A percentile compares a stretch with the other conserved stretches of the same genome.
These are phyloP conservation scores for Hygrophila difformis DNA, from an alignment of 257 asterid genomes.

Conservation along the genomic window DNA sequence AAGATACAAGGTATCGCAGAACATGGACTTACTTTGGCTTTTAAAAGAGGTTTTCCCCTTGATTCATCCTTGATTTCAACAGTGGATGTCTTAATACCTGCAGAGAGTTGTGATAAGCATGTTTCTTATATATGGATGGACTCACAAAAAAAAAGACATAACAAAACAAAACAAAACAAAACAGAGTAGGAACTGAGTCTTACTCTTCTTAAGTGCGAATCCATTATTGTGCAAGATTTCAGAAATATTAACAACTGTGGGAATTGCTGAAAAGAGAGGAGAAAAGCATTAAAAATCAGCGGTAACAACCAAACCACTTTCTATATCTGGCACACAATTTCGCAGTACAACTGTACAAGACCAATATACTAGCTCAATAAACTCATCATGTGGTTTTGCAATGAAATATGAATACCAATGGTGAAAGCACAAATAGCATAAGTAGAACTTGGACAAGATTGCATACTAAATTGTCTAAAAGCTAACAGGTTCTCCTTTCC, in stretches of 20 bases:
- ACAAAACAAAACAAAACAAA: too few relatives aligned
- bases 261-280: conserved; percentile 42
- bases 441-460: too few relatives aligned
- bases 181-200: conserved; percentile 13
- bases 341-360: neutral
- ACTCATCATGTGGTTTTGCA: too few relatives aligned
- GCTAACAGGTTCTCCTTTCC: too few relatives aligned
- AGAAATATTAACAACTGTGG: conserved; percentile 69
- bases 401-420: too few relatives aligned
- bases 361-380: too few relatives aligned
- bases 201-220: conserved; percentile 65
- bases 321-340: neutral
- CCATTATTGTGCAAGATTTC: conserved; percentile 72
- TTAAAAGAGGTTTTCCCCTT: conserved; percentile 58
- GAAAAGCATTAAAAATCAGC: conserved; percentile 1
- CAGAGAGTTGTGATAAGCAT: conserved; percentile 10
- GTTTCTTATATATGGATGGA: neutral
- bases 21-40: conserved; percentile 71
- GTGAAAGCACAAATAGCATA: too few relatives aligned
- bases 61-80: conserved; percentile 72
- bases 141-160: too few relatives aligned
- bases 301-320: conserved; percentile 3
- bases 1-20: too few relatives aligned
- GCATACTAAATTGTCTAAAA: too few relatives aligned
- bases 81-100: conserved; percentile 74